These are phyloP conservation scores for Fusarium anguioides DNA, from an alignment of 2,329 filamentous ascomycete genomes.

Conservation along the genomic window DNA sequence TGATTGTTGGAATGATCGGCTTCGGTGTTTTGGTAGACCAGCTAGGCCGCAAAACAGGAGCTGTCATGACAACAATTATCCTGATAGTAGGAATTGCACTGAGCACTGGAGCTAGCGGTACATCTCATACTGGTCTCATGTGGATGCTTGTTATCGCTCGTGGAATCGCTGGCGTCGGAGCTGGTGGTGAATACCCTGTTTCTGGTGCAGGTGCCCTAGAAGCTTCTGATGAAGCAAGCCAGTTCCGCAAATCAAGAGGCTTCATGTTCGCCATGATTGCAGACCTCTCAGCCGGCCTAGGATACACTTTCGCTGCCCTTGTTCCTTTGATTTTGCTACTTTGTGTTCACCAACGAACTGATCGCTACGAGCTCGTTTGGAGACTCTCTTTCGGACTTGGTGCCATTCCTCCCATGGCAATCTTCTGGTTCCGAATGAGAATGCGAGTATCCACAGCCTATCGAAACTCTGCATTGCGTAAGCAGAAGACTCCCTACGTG, in stretches of 20 bases:
- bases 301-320: conserved; percentile 4
- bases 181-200: conserved; percentile 7
- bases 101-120: not conserved
- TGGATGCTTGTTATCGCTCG: conserved; percentile 17
- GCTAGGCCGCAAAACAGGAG: conserved; percentile 9
- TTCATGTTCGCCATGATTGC: conserved; percentile 20
- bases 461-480: conserved; percentile 3
- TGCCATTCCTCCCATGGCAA: not conserved
- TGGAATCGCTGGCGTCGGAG: conserved; percentile 7
- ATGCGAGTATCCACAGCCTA: conserved; percentile 1
- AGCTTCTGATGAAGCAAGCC: conserved; percentile 2
- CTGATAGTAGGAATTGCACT: not conserved
- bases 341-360: not conserved
- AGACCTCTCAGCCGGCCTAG: not conserved
- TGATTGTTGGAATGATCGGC: conserved; percentile 1
- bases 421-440: conserved; percentile 16
- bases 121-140: not conserved
- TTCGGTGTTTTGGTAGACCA: conserved; percentile 14
- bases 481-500: not conserved
- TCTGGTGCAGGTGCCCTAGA: conserved; percentile 2
- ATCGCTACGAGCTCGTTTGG: not conserved
- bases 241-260: conserved; percentile 7
- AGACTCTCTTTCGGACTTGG: not conserved
- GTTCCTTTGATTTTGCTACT: not conserved
- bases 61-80: not conserved